Percentiles rank a stretch among this genome's conserved stretches.
phyloP scores from a whole-genome alignment of 2,329 filamentous ascomycete species.

The Neoascochyta sp. region DNA sequence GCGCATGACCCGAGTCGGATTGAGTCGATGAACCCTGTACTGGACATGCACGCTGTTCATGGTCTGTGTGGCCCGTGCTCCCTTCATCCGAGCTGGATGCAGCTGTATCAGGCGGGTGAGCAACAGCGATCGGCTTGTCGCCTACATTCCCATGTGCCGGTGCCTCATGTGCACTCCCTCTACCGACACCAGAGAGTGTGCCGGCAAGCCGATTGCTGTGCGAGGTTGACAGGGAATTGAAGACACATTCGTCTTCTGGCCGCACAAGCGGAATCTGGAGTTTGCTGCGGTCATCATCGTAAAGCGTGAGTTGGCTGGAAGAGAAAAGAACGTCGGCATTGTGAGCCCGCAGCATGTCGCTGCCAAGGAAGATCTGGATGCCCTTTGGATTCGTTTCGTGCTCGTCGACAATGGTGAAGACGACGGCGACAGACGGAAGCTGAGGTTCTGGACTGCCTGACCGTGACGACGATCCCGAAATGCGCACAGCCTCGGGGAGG shows the following conservation, averaged over 20 bases:
- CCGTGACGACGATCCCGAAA: constrained; percentile 65
- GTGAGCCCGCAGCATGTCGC: constrained; percentile 78
- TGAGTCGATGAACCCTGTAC: constrained; percentile 16
- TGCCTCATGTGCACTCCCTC: neutral
- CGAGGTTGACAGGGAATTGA: constrained; percentile 70
- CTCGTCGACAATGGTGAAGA: constrained; percentile 70
- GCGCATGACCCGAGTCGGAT: constrained; percentile 19
- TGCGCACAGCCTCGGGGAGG: constrained; percentile 83
- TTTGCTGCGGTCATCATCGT: constrained; percentile 81
- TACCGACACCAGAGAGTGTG: constrained; percentile 3
- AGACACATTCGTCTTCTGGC: constrained; percentile 78
- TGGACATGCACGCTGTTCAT: constrained; percentile 30
- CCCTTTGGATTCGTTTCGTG: constrained; percentile 50
- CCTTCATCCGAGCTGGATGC: constrained; percentile 30
- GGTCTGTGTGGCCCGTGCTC: constrained; percentile 26
- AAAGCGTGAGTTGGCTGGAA: constrained; percentile 81
- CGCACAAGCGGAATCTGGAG: constrained; percentile 87
- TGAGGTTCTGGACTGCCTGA: constrained; percentile 70
- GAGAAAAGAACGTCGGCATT: constrained; percentile 91
- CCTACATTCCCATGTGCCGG: no score
- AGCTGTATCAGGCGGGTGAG: constrained; percentile 11
- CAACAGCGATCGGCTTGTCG: no score
- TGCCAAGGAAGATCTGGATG: constrained; percentile 86
- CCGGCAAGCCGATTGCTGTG: constrained; percentile 14
- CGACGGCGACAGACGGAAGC: constrained; percentile 74